A percentile compares a stretch with the other conserved stretches of the same genome.
phyloP scores from a whole-genome alignment of 768 basidiomycete genomes.

The Lactarius sp. region DNA sequence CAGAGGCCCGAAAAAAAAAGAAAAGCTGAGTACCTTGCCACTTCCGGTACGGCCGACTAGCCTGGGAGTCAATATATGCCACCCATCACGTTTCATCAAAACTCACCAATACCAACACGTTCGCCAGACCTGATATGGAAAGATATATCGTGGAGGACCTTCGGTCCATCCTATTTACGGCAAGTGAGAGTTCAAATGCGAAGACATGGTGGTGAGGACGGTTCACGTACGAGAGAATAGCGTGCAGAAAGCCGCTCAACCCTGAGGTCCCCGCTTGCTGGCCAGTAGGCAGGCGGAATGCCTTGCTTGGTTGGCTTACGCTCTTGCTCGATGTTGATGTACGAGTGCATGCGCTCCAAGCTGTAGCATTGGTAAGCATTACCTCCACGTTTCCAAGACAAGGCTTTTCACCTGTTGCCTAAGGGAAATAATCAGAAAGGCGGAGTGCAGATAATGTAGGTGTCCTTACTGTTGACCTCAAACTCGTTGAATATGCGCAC shows the following conservation, averaged over 20 bases:
- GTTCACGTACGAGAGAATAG: slow-evolving; percentile 36
- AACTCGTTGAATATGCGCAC: slow-evolving; percentile 43
- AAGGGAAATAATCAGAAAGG: neutral
- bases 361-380: slow-evolving; percentile 28
- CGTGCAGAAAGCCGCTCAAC: slow-evolving; percentile 50
- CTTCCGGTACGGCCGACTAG: slow-evolving; percentile 58
- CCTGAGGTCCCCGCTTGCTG: slow-evolving; percentile 48
- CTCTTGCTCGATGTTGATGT: slow-evolving; percentile 55
- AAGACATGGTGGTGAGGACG: slow-evolving; percentile 43
- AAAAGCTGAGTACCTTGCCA: slow-evolving; percentile 37
- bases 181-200: slow-evolving; percentile 27
- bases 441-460: too few relatives aligned
- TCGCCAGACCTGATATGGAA: slow-evolving; percentile 53
- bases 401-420: slow-evolving; percentile 30
- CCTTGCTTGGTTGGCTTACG: slow-evolving; percentile 37
- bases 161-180: slow-evolving; percentile 42
- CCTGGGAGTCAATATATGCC: neutral
- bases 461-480: slow-evolving; percentile 39
- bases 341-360: slow-evolving; percentile 49
- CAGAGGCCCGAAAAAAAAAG: neutral
- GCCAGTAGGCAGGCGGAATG: slow-evolving; percentile 62
- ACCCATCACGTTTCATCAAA: neutral
- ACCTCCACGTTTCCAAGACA: neutral
- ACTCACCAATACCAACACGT: slow-evolving; percentile 50
- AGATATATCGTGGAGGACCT: slow-evolving; percentile 49